Evolutionary conservation across 1,139 yeast genomes (phyloP).

Genomic region (Kluyveromyces sp.): DNA sequence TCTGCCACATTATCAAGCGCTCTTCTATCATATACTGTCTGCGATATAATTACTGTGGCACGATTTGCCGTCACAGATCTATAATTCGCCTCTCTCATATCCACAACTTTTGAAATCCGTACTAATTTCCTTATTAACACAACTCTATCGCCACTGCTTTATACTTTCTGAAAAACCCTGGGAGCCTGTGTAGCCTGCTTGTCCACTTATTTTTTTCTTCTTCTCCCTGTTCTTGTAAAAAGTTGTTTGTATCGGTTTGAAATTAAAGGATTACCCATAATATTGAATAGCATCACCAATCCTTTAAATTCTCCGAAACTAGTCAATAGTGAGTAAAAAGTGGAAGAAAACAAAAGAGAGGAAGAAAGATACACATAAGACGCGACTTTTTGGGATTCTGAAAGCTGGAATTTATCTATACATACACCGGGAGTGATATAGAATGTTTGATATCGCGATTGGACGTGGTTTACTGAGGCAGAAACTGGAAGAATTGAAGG

Average conservation of each 20-base stretch:
- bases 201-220: too few relatives aligned
- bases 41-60: slow-evolving; percentile 86
- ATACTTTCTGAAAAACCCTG: neutral
- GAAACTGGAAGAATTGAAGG: slow-evolving; percentile 8
- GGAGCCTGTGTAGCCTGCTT: too few relatives aligned
- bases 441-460: slow-evolving; percentile 21
- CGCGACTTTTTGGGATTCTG: too few relatives aligned
- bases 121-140: neutral
- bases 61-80: slow-evolving; percentile 69
- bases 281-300: too few relatives aligned
- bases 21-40: slow-evolving; percentile 81
- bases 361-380: too few relatives aligned
- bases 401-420: neutral
- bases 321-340: too few relatives aligned
- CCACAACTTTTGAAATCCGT: neutral
- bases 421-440: too few relatives aligned
- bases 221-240: too few relatives aligned
- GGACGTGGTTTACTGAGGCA: slow-evolving; percentile 11
- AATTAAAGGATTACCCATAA: too few relatives aligned
- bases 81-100: slow-evolving; percentile 87
- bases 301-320: too few relatives aligned
- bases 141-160: neutral
- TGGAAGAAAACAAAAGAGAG: too few relatives aligned
- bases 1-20: slow-evolving; percentile 89
- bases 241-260: too few relatives aligned